Base-by-base conservation (phyloP, 805 yeast species). In the Cyberlindnera samutprakarnensis region DNA sequence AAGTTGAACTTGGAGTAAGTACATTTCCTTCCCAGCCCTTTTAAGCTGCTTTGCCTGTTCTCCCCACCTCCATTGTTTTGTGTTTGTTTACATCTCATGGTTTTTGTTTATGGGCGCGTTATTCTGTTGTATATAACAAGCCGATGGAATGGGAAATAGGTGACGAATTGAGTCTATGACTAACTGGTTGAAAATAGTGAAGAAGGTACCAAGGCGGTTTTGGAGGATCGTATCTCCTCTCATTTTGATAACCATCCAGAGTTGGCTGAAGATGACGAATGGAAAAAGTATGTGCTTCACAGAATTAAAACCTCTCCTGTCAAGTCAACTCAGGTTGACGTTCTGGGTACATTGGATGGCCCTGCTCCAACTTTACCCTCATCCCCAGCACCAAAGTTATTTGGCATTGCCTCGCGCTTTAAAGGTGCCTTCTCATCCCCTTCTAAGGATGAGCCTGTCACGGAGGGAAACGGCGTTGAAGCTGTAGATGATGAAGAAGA, bases 1-100 rank as follows among this genome's bases (percentile, higher is more conserved):
- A 51, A 48, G 23, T 55, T 65, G 38, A 52, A 53, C 18, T 39
- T 64, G 32, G 43, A 42, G 64, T 59, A 42, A 16, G 62, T 40
- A 37, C 38, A n/a, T n/a, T n/a, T n/a, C n/a, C n/a, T n/a, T n/a
- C n/a, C n/a, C n/a, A n/a, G n/a, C n/a, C n/a, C n/a, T n/a, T n/a
- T n/a, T n/a, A n/a, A n/a, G 6, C n/a, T 7, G 23, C 29, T 27
- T 18, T 36, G 35, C 12, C 14, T 28, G 21, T 23, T 24, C 23
- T 25, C n/a, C n/a, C n/a, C n/a, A n/a, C n/a, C n/a, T n/a, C n/a
- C n/a, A n/a, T n/a, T 15, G 25, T 20, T 11, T 23, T 25, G 31
- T 37, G 21, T 22, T 25, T 25, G 28, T 25, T 25, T 25, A 17
- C 28, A 25, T 17, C 14, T 17, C 13, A 25, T 10, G 28, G n/a